Evolutionary conservation across 805 yeast species (phyloP).

Genomic region (Wickerhamiella slavikovae): DNA sequence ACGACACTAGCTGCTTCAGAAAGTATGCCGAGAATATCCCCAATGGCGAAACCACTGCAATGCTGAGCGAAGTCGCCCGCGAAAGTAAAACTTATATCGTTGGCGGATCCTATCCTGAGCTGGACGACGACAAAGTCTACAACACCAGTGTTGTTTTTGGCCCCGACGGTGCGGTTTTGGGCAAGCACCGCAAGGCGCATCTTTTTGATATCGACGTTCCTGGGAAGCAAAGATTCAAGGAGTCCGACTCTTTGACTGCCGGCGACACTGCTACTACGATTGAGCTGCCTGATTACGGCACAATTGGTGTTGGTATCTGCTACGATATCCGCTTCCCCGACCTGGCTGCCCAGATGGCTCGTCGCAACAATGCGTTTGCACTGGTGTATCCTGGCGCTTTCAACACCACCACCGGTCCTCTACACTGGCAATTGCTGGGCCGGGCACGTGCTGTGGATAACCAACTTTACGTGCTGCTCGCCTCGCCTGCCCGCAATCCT

Average conservation of each 20-base stretch:
- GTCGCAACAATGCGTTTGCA: slow-evolving; percentile 55
- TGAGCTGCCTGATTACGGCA: slow-evolving; percentile 40
- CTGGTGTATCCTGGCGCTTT: slow-evolving; percentile 84
- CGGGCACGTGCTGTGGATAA: slow-evolving; percentile 76
- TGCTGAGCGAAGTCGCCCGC: slow-evolving; percentile 47
- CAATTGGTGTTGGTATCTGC: slow-evolving; percentile 70
- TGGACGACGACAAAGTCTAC: slow-evolving; percentile 34
- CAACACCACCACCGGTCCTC: slow-evolving; percentile 78
- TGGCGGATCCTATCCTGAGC: slow-evolving; percentile 89
- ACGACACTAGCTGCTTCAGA: slow-evolving; percentile 67
- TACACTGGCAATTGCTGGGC: slow-evolving; percentile 73
- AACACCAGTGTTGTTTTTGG: slow-evolving; percentile 59
- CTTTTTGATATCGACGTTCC: slow-evolving; percentile 87
- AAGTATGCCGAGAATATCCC: slow-evolving; percentile 82
- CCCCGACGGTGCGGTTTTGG: slow-evolving; percentile 55
- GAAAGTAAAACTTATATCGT: slow-evolving; percentile 41
- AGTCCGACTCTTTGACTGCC: slow-evolving; percentile 50
- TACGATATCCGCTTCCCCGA: slow-evolving; percentile 92
- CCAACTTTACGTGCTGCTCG: slow-evolving; percentile 67
- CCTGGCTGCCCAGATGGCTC: slow-evolving; percentile 45
- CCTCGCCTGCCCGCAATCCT: slow-evolving; percentile 53
- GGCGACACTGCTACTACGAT: slow-evolving; percentile 71
- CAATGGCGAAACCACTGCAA: slow-evolving; percentile 40
- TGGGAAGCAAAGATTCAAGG: slow-evolving; percentile 73
- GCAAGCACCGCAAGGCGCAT: slow-evolving; percentile 80